Conservation (phyloP, 495 filamentous ascomycete genomes). For the Platismatia glauca region DNA sequence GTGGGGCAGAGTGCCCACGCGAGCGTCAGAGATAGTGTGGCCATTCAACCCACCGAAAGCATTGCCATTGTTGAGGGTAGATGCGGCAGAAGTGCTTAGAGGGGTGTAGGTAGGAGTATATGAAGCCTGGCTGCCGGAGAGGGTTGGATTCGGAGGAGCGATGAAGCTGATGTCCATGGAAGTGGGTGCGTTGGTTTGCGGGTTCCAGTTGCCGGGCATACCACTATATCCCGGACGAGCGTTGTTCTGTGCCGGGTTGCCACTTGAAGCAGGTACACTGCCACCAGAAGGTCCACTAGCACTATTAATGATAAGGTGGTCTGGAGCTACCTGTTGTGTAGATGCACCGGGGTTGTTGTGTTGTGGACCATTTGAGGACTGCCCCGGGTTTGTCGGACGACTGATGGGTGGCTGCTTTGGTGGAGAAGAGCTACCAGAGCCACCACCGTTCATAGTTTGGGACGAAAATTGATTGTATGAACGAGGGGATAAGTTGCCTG, state of each 20-base stretch:
- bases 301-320: background rate
- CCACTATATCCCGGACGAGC: background rate
- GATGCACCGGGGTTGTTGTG: background rate
- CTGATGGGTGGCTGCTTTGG: slow-evolving; percentile 17
- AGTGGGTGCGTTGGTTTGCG: background rate
- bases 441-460: background rate
- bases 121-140: background rate
- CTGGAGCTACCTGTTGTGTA: background rate
- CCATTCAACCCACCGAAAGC: background rate
- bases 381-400: slow-evolving; percentile 1
- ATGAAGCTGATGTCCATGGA: slow-evolving; percentile 7
- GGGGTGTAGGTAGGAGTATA: slow-evolving; percentile 2
- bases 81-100: background rate
- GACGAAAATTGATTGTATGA: background rate
- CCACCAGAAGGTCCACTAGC: background rate
- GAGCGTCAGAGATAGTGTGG: background rate
- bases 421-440: background rate
- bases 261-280: background rate
- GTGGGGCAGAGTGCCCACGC: background rate
- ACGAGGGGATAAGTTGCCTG: background rate
- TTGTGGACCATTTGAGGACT: background rate
- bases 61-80: background rate
- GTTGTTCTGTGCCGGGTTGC: background rate
- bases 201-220: background rate
- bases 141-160: background rate